Evolutionary conservation across 331 rosid genomes (phyloP), one percentile per base, ranked within the genome.

Genomic region (Malus hybrid): DNA sequence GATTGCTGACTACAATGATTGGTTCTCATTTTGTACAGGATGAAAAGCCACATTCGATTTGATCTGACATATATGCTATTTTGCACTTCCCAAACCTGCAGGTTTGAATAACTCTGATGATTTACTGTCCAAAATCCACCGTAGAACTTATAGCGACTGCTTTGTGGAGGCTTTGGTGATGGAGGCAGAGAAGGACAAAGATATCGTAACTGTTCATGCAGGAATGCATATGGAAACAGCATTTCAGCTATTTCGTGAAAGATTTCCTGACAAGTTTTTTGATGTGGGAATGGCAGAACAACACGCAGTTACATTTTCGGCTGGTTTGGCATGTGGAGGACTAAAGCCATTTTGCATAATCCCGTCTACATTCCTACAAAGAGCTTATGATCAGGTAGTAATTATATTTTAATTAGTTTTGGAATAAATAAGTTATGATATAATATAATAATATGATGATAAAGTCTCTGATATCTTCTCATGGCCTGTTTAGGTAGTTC

Each of bases 221-320:
- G 98, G 98, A 83, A 78, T 70, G 78, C 83, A 72, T 72, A 90
- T 84, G 83, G 98, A 91, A 67, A 78, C 89, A 57, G 87, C 98
- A 22, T 80, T 91, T 70, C 84, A 87, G 62, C 77, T 88, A 76
- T 91, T 91, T 76, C 94, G 48, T 42, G 88, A 87, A 61, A 87
- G 83, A 69, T 86, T 93, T 79, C 97, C 96, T 0, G 96, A 91
- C 52, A 93, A 82, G 57, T 87, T 87, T 83, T 93, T 93, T 75
- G 86, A 93, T 61, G 86, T 93, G 83, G 97, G 98, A 69, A 86
- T 91, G 91, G 97, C 97, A 9, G 98, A 93, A 85, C 98, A 93
- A 80, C 98, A 93, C 44, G 98, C 98, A 65, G 98, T 93, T 65
- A 88, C 98, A 13, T 93, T 91, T 87, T 88, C 98, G 39, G 91